Evolutionary conservation across 495 filamentous ascomycete genomes (phyloP).

Genomic region (Lasiosphaeria hispida): DNA sequence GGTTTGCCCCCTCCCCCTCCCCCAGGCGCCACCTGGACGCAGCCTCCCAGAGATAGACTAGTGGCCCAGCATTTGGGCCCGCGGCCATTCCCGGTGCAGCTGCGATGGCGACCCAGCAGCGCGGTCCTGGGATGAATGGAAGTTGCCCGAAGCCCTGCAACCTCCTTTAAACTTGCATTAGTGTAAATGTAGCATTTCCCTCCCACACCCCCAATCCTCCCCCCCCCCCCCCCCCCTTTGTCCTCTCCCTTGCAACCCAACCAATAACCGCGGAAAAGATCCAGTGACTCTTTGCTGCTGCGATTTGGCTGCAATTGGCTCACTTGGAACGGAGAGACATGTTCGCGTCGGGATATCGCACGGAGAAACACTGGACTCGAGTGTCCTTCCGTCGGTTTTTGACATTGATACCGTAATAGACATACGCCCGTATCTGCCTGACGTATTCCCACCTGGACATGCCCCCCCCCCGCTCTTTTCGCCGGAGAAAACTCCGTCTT

Average conservation of each 20-base stretch:
- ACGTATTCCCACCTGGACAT: not conserved
- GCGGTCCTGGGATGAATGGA: slow-evolving; percentile 21
- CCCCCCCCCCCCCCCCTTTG: slow-evolving; percentile 2
- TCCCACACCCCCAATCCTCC: slow-evolving; percentile 5
- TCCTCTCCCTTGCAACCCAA: slow-evolving; percentile 18
- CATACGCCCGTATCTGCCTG: no score
- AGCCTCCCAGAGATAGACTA: no score
- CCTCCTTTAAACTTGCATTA: slow-evolving; percentile 48
- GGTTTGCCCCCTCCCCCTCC: no score
- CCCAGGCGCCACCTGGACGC: no score
- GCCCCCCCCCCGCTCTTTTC: not conserved
- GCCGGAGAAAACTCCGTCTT: not conserved
- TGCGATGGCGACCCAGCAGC: slow-evolving; percentile 21
- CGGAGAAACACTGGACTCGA: no score
- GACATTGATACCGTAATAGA: no score
- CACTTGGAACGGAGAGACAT: not conserved
- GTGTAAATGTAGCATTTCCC: slow-evolving; percentile 15
- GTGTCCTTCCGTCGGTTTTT: no score
- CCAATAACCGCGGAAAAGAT: not conserved
- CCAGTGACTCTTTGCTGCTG: not conserved
- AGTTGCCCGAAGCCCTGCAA: slow-evolving; percentile 18
- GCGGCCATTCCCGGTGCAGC: slow-evolving; percentile 26
- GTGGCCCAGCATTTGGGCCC: slow-evolving; percentile 1
- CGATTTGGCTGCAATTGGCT: not conserved
- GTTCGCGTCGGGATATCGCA: no score